Conservation (phyloP, 495 filamentous ascomycete species). For the Penicillium argentinense region DNA sequence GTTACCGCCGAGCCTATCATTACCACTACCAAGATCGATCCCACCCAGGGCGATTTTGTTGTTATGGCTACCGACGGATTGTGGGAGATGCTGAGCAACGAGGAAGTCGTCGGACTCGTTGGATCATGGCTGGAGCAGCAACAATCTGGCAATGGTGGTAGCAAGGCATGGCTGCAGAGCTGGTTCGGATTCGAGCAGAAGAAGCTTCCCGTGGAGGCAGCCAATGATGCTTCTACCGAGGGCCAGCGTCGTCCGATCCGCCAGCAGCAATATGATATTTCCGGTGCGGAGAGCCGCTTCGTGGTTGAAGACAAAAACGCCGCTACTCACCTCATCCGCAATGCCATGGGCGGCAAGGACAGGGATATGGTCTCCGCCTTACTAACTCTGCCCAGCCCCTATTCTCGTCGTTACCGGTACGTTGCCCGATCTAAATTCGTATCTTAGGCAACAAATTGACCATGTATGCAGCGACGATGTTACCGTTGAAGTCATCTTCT, state of each 20-base stretch:
- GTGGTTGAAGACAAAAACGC: constrained; percentile 95
- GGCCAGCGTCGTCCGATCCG: constrained; percentile 72
- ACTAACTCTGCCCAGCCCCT: constrained; percentile 87
- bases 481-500: constrained; percentile 98
- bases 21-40: constrained; percentile 92
- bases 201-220: constrained; percentile 53
- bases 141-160: constrained; percentile 40
- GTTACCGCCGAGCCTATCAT: constrained; percentile 96
- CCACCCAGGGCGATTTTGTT: constrained; percentile 87
- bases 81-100: constrained; percentile 99
- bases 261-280: constrained; percentile 76
- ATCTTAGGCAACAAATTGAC: background rate
- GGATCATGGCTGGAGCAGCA: constrained; percentile 94
- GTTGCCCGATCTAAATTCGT: constrained; percentile 5
- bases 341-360: constrained; percentile 92
- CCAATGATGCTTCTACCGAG: constrained; percentile 50
- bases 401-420: constrained; percentile 85
- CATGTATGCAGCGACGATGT: constrained; percentile 71
- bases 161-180: constrained; percentile 46
- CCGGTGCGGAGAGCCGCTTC: constrained; percentile 71
- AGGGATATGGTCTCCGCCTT: constrained; percentile 92
- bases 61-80: constrained; percentile 96
- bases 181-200: constrained; percentile 50
- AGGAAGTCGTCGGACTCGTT: constrained; percentile 95
- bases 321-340: constrained; percentile 92